These are phyloP conservation scores for Candida cerambycidarum DNA, from an alignment of 805 yeast genomes.

Conservation along the genomic window DNA sequence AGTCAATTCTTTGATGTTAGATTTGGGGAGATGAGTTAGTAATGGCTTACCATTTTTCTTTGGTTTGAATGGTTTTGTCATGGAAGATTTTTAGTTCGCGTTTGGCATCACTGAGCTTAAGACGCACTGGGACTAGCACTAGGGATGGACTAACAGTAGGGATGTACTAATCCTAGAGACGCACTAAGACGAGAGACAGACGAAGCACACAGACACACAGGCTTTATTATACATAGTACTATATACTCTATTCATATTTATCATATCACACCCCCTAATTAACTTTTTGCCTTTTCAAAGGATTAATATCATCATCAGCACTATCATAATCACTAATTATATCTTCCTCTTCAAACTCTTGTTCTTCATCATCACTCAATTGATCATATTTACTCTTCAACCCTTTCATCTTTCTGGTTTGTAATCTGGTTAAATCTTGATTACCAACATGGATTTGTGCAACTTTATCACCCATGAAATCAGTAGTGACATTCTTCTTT, in stretches of 20 bases:
- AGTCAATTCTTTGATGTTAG: slow-evolving; percentile 45
- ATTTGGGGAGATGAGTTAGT: neutral
- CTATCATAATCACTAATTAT: slow-evolving; percentile 17
- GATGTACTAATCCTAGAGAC: too few species aligned
- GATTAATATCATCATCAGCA: slow-evolving; percentile 17
- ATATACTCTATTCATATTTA: too few species aligned
- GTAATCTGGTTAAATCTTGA: slow-evolving; percentile 86
- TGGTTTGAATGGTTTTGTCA: slow-evolving; percentile 17
- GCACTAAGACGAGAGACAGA: too few species aligned
- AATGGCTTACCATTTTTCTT: slow-evolving; percentile 10
- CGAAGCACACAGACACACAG: too few species aligned
- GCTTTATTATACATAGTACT: neutral
- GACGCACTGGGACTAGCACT: too few species aligned
- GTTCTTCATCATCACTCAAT: slow-evolving; percentile 49
- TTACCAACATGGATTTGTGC: slow-evolving; percentile 96
- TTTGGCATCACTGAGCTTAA: too few species aligned
- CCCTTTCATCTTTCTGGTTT: slow-evolving; percentile 99
- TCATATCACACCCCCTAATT: neutral
- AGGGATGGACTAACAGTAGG: too few species aligned
- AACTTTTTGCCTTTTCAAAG: slow-evolving; percentile 33
- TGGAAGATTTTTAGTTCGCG: neutral
- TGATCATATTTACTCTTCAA: slow-evolving; percentile 85
- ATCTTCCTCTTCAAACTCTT: slow-evolving; percentile 18
- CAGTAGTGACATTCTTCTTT: slow-evolving; percentile 86
- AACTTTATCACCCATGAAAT: slow-evolving; percentile 91